A percentile compares a stretch with the other conserved stretches of the same genome.
Conservation (phyloP, 768 basidiomycete genomes). For the Boletus vermiculosoides region DNA sequence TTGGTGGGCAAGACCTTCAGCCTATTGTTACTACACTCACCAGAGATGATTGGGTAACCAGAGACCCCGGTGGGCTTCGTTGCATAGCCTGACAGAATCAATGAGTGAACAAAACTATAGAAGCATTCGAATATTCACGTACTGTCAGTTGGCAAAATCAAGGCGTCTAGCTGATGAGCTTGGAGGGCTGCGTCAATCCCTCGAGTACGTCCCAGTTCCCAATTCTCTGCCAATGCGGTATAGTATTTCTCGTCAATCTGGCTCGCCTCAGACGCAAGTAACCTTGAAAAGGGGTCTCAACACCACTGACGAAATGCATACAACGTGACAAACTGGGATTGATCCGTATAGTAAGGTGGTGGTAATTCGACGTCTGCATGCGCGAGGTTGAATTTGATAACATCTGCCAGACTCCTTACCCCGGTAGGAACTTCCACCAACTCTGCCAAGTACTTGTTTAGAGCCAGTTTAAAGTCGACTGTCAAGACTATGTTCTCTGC, state of each 20-base stretch:
- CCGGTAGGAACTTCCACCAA: constrained; percentile 57
- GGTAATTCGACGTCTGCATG: constrained; percentile 49
- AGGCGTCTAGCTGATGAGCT: constrained; percentile 47
- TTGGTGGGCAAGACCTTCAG: constrained; percentile 1
- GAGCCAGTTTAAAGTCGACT: constrained; percentile 55
- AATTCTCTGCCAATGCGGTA: constrained; percentile 44
- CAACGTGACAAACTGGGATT: constrained; percentile 32
- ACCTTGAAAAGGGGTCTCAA: constrained; percentile 16
- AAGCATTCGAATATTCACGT: background rate
- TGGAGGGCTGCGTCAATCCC: constrained; percentile 56
- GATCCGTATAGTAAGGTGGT: constrained; percentile 35
- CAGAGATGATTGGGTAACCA: constrained; percentile 66
- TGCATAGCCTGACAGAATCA: constrained; percentile 23
- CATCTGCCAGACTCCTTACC: constrained; percentile 53
- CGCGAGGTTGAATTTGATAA: constrained; percentile 56
- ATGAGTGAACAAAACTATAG: background rate
- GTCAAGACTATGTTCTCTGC: constrained; percentile 55
- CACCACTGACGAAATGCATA: background rate
- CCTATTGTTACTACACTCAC: constrained; percentile 32
- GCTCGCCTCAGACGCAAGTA: constrained; percentile 26
- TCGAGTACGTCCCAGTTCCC: constrained; percentile 48
- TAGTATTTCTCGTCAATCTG: constrained; percentile 42
- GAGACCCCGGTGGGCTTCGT: constrained; percentile 48
- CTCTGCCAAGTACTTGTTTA: constrained; percentile 44
- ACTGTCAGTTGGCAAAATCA: constrained; percentile 48